A percentile compares a stretch with the other conserved stretches of the same genome.
phyloP scores from a whole-genome alignment of 495 filamentous ascomycete genomes.

The Neurospora sp. region DNA sequence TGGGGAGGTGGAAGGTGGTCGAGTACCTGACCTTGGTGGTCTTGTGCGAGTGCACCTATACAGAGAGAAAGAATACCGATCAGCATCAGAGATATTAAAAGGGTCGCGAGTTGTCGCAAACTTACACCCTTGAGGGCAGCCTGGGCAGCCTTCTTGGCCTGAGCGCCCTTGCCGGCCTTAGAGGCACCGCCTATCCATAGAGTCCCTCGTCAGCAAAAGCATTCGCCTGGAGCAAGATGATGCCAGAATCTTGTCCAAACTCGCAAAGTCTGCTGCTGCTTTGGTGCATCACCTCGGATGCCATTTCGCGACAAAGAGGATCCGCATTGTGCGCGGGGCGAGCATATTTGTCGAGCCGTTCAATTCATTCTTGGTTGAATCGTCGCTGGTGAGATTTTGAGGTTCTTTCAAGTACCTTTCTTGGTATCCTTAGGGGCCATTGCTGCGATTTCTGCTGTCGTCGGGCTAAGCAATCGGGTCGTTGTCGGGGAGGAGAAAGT shows the following conservation, averaged over 20 bases:
- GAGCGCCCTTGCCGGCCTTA: constrained; percentile 55
- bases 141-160: constrained; percentile 89
- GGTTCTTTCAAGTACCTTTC: constrained; percentile 50
- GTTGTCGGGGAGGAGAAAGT: constrained; percentile 11
- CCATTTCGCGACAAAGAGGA: constrained; percentile 12
- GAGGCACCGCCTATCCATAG: constrained; percentile 37
- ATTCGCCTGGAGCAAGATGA: constrained; percentile 27
- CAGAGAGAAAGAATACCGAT: constrained; percentile 6
- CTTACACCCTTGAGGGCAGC: constrained; percentile 83
- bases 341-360: constrained; percentile 13
- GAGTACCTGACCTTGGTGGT: constrained; percentile 80
- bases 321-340: constrained; percentile 28
- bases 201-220: constrained; percentile 25
- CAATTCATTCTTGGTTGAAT: constrained; percentile 8
- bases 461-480: constrained; percentile 19
- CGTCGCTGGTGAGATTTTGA: neutral
- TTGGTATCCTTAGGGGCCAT: constrained; percentile 66
- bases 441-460: constrained; percentile 42
- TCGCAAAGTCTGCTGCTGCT: constrained; percentile 55
- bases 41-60: constrained; percentile 68
- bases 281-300: constrained; percentile 30
- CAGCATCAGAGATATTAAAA: neutral
- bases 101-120: constrained; percentile 10
- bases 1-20: constrained; percentile 95
- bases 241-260: constrained; percentile 31